Conservation (phyloP, 202 grass and related monocot species). For the Carex arenaria region DNA sequence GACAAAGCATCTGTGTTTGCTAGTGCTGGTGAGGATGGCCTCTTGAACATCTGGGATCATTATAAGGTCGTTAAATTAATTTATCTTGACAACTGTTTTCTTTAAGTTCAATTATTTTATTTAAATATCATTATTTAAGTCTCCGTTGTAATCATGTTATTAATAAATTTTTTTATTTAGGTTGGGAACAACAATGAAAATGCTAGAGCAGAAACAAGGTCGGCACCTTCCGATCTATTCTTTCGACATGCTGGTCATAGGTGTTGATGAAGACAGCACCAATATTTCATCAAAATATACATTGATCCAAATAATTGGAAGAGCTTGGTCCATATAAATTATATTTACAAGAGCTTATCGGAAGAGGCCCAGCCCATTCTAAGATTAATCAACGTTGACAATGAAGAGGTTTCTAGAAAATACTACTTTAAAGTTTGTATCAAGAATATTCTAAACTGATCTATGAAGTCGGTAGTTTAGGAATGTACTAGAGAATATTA, state of each 20-base stretch:
- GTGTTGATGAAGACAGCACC: constrained; percentile 36
- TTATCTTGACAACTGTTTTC: not conserved
- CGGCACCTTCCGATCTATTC: constrained; percentile 53
- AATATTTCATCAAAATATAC: too few species aligned
- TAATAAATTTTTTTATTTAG: constrained; percentile 28
- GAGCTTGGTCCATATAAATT: too few species aligned
- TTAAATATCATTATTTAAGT: not conserved
- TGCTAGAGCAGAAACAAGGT: constrained; percentile 15
- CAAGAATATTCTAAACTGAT: too few species aligned
- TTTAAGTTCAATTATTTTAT: not conserved
- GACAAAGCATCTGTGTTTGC: constrained; percentile 93
- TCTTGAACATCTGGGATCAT: constrained; percentile 85
- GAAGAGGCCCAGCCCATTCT: too few species aligned
- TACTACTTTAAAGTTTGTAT: too few species aligned
- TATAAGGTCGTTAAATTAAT: constrained; percentile 46
- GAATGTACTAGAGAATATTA: too few species aligned
- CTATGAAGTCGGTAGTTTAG: too few species aligned
- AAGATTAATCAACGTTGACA: too few species aligned
- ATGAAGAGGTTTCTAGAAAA: too few species aligned
- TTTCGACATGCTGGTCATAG: constrained; percentile 95
- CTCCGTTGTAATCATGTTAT: not conserved
- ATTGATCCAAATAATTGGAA: too few species aligned
- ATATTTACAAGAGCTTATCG: too few species aligned
- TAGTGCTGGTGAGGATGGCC: constrained; percentile 81
- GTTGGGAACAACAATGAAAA: constrained; percentile 49